Base-by-base conservation (phyloP, 169 alveolate species). In the Plasmodium gallinaceum region DNA sequence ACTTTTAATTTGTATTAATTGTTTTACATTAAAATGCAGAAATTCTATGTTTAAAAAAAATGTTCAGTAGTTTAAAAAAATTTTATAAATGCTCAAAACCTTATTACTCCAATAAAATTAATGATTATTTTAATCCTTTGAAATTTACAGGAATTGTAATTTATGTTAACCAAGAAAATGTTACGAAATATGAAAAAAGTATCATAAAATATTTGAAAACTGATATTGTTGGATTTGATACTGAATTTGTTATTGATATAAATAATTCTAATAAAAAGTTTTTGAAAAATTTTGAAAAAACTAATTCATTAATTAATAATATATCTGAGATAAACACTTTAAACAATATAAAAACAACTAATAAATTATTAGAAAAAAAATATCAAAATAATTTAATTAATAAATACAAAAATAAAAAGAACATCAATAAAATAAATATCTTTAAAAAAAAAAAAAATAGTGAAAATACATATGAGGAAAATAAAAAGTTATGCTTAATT, bases 161-260 rank as follows among this genome's bases (percentile, higher is more conserved):
- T 46, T 76, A 76, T 22, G 89, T 76, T 3, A 68, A 76, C 46
- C 45, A 64, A 26, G 89, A 76, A n/a, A 76, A 76, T 76, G n/a
- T 51, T 43, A 24, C 10, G n/a, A 76, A 65, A 22, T 76, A 76
- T 76, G 60, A 65, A 64, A 66, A 76, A 76, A 52, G 57, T 24
- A 76, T 76, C 48, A 26, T 48, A 7, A 68, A 76, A 45, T 76
- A 76, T 51, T 20, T 76, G n/a, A 39, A 57, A 16, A 76, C 48
- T 18, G 68, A 76, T 43, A 52, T 76, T 20, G 24, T 76, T n/a
- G 89, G 89, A 26, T 76, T 76, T 18, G 89, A 76, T 20, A 76
- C 89, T 0, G 89, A 76, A 37, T 76, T 64, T 43, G 57, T 76
- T 46, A 51, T 76, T 51, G 89, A 76, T 52, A 39, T 48, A 48